Percentiles rank a stretch among this genome's conserved stretches.
Conservation (phyloP, 345 rosid species). For the Garcia nutans region DNA sequence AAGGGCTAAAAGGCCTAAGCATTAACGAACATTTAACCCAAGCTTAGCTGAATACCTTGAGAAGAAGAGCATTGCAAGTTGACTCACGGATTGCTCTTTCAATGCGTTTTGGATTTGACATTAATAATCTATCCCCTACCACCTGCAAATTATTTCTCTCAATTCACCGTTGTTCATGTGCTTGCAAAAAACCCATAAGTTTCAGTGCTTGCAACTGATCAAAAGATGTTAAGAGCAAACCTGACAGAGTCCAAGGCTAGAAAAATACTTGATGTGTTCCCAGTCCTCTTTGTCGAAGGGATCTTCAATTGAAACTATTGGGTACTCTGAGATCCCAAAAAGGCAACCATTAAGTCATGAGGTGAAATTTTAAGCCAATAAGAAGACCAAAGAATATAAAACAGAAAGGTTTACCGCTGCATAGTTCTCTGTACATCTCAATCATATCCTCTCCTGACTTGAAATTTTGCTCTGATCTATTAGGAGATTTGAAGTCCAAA, state of each 20-base stretch:
- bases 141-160: conserved; percentile 52
- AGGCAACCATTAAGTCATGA: conserved; percentile 14
- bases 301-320: conserved; percentile 86
- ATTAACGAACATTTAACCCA: conserved; percentile 6
- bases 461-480: conserved; percentile 80
- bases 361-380: conserved; percentile 11
- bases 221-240: conserved; percentile 34
- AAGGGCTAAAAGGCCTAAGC: not conserved
- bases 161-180: not conserved
- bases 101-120: conserved; percentile 82
- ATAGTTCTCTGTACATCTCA: conserved; percentile 81
- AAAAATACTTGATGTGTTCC: conserved; percentile 73
- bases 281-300: conserved; percentile 99
- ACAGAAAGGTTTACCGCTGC: conserved; percentile 53
- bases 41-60: conserved; percentile 57
- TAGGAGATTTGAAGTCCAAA: conserved; percentile 66
- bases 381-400: not conserved
- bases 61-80: conserved; percentile 89
- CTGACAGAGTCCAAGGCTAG: conserved; percentile 92
- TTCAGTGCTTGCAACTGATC: not conserved
- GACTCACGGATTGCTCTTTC: conserved; percentile 77
- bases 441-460: conserved; percentile 95
- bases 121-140: conserved; percentile 81
- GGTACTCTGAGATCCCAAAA: conserved; percentile 53
- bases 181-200: not conserved